Percentiles rank a stretch among this genome's conserved stretches.
Conservation (phyloP, 805 yeast species). For the Trichomonascus vanleenenianus region DNA sequence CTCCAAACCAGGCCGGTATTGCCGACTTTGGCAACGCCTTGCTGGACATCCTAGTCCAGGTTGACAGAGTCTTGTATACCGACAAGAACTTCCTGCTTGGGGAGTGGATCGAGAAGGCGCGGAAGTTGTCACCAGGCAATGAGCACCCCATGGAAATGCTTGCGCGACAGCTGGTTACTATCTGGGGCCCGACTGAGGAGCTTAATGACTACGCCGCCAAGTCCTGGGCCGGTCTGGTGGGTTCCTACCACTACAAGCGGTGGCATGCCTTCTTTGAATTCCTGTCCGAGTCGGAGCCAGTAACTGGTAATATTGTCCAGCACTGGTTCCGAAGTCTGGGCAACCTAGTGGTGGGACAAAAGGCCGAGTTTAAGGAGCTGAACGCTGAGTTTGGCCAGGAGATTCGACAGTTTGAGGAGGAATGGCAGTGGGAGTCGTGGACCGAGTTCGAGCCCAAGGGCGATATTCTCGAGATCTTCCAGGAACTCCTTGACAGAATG, state of each 20-base stretch:
- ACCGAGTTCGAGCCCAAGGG: constrained; percentile 6
- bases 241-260: constrained; percentile 8
- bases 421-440: constrained; percentile 5
- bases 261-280: constrained; percentile 10
- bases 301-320: not conserved
- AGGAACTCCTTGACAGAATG: too few relatives aligned
- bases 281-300: not conserved
- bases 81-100: constrained; percentile 8
- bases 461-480: not conserved
- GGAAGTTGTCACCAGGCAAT: constrained; percentile 2
- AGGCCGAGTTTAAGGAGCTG: not conserved
- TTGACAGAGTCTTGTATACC: constrained; percentile 10
- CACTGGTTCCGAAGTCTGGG: not conserved
- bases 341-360: not conserved
- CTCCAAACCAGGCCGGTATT: not conserved
- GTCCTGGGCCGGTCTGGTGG: constrained; percentile 15
- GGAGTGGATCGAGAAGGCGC: constrained; percentile 7
- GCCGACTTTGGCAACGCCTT: constrained; percentile 1
- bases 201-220: constrained; percentile 12
- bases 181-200: constrained; percentile 13
- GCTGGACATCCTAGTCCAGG: constrained; percentile 3
- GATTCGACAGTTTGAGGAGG: constrained; percentile 2
- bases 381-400: constrained; percentile 1
- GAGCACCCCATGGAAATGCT: constrained; percentile 8
- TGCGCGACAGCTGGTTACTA: constrained; percentile 13